Evolutionary conservation across 345 rosid species (phyloP).

Genomic region (Angophora floribunda): DNA sequence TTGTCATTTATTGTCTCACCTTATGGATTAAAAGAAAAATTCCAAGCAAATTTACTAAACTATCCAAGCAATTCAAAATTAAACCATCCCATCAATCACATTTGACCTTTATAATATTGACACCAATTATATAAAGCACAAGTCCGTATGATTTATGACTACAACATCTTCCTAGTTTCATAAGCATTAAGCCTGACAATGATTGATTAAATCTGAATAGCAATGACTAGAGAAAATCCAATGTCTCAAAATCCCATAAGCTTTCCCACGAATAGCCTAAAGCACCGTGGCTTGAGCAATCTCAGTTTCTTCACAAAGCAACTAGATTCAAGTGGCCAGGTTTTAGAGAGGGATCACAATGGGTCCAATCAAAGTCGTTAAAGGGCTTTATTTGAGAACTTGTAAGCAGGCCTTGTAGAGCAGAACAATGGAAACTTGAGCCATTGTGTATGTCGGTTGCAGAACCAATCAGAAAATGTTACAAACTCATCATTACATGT

Average conservation of each 20-base stretch:
- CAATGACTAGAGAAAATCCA: not conserved
- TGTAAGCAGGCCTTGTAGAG: not conserved
- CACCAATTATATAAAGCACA: not conserved
- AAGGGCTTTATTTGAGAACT: not conserved
- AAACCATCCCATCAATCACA: not conserved
- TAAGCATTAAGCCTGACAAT: not conserved
- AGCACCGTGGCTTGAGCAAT: not conserved
- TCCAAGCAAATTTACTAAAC: not conserved
- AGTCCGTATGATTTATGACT: not conserved
- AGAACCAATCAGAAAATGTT: not conserved
- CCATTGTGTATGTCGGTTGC: not conserved
- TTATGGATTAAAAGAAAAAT: not conserved
- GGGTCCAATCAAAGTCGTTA: not conserved
- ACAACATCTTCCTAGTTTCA: not conserved
- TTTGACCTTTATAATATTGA: not conserved
- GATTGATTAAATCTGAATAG: not conserved
- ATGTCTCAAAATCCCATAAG: not conserved
- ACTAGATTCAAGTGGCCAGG: not conserved
- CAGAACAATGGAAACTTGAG: not conserved
- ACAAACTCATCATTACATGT: not conserved
- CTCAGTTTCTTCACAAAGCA: not conserved
- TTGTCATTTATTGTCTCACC: not conserved
- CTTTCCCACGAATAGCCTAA: not conserved
- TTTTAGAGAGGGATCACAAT: not conserved
- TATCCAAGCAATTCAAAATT: not conserved